Base-by-base conservation (phyloP, 257 asterid genomes). In the Leptodermis oblonga region DNA sequence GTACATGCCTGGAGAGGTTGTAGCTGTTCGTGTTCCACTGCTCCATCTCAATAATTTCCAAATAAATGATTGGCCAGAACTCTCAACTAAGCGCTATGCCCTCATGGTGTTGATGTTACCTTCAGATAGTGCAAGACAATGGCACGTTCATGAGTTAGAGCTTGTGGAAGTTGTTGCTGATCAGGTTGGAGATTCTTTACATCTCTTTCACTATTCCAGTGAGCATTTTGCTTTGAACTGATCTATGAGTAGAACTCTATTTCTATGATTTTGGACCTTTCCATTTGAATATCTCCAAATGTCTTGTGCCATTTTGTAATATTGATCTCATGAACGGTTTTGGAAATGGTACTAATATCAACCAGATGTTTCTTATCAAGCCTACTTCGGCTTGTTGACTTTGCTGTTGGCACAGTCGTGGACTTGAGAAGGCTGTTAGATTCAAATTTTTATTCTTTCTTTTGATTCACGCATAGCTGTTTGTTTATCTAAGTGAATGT, bases 131-230 rank as follows among this genome's bases (percentile, higher is more conserved):
- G 99, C 97, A 46, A 85, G 99, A 80, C 92, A 91, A 72, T 94
- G 99, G 99, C 99, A 89, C 69, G 84, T 79, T 65, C 97, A 94
- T 62, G 97, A 94, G 80, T 55, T 94, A 85, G 99, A 94, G 84
- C 99, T 94, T 78, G 99, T 94, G 46, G 95, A 94, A 83, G 99
- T 91, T 42, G 99, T 94, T 68, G 99, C 99, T 0, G 99, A 94
- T 70, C 99, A 93, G 99, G 99, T 90, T 75, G 23, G 82, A 65
- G 4, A 67, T 63, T 62, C 46, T 7, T 13, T 39, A 42, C 45
- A 39, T 49, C 41, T 25, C 37, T 60, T 45, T 41, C 3, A 31
- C 23, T 52, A 37, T 48, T 8, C 26, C 36, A 2, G 14, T 28
- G 31, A 61, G 42, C 33, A 41, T 25, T n/a, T 55, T 3, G 34